Conservation (phyloP, 2,329 filamentous ascomycete species). For the Onygena corvina region DNA sequence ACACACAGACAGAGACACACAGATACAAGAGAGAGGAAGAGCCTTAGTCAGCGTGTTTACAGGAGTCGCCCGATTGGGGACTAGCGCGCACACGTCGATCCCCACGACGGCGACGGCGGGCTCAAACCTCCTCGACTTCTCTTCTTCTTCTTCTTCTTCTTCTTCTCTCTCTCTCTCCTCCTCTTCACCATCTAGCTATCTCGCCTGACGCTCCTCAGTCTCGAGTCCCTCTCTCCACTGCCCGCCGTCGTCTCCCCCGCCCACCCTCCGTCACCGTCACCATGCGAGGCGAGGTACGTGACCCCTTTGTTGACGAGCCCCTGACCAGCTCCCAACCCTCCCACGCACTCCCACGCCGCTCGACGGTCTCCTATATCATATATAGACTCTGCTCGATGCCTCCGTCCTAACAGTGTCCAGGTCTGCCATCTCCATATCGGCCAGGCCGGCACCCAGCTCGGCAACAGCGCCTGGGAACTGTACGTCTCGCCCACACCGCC, state of each 20-base stretch:
- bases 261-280: constrained; percentile 14
- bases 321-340: constrained; percentile 12
- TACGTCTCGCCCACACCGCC: constrained; percentile 33
- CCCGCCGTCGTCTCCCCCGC: not conserved
- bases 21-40: not conserved
- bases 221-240: constrained; percentile 4
- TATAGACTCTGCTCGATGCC: no score
- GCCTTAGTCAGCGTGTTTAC: constrained; percentile 7
- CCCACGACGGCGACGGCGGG: not conserved
- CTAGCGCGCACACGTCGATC: constrained; percentile 16
- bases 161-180: constrained; percentile 6
- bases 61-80: constrained; percentile 9
- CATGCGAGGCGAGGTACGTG: constrained; percentile 29
- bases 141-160: not conserved
- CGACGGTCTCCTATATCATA: not conserved
- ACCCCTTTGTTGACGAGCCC: constrained; percentile 17
- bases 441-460: constrained; percentile 56
- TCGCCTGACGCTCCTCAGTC: constrained; percentile 5
- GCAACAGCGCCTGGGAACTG: constrained; percentile 59
- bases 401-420: constrained; percentile 31
- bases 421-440: constrained; percentile 57
- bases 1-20: no score
- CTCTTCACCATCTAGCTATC: not conserved
- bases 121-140: not conserved
- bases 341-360: constrained; percentile 7